Evolutionary conservation across 106 monocot genomes (phyloP).

Genomic region (Dioscorea alata): DNA sequence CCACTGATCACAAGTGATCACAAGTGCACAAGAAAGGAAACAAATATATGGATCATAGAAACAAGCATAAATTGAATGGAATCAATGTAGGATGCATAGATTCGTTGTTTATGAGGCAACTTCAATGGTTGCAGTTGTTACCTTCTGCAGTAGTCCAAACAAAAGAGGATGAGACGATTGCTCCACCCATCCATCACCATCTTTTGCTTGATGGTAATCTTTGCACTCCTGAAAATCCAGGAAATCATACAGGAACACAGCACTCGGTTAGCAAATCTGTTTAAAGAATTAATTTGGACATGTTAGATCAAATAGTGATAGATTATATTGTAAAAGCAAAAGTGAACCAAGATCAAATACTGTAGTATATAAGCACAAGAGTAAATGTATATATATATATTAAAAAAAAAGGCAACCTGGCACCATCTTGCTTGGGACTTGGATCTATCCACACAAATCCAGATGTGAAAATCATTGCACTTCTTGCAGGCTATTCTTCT

Average conservation of each 20-base stretch:
- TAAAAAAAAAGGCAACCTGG: conserved; percentile 46
- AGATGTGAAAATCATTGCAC: conserved; percentile 70
- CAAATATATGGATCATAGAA: background rate
- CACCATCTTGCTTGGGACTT: conserved; percentile 96
- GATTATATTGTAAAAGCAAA: background rate
- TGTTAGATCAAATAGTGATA: background rate
- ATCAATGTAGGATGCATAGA: too few species aligned
- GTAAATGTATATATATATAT: conserved; percentile 1
- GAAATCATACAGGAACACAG: background rate
- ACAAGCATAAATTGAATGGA: conserved; percentile 1
- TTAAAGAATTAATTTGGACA: background rate
- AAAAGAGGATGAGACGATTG: conserved; percentile 73
- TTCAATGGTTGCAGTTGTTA: conserved; percentile 1
- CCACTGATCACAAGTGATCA: background rate
- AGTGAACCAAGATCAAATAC: background rate
- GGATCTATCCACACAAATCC: conserved; percentile 59
- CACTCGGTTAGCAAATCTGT: background rate
- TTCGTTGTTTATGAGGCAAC: too few species aligned
- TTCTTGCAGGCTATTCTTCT: conserved; percentile 94
- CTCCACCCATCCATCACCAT: conserved; percentile 99
- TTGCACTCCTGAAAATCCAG: conserved; percentile 65
- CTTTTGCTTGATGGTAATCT: conserved; percentile 90
- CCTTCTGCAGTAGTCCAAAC: conserved; percentile 89
- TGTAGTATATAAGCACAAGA: too few species aligned
- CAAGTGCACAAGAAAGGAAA: background rate